Conservation (phyloP, 2,329 filamentous ascomycete genomes). For the Arachnomyces sp. region DNA sequence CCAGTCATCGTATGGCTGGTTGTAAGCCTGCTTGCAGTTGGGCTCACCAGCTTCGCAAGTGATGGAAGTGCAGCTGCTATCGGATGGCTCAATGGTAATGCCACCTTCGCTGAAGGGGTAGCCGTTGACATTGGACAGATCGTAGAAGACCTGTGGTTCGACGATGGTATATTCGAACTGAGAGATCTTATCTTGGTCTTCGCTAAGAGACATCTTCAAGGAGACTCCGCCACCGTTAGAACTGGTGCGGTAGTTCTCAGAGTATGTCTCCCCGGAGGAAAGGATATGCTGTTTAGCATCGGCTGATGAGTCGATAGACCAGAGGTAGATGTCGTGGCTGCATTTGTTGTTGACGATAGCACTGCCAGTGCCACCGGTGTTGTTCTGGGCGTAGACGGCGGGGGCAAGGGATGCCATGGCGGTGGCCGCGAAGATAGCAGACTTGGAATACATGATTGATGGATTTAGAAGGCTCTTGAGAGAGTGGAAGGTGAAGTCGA, state of each 20-base stretch:
- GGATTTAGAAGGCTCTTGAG: conserved; percentile 3
- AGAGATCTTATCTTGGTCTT: conserved; percentile 28
- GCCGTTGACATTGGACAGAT: conserved; percentile 32
- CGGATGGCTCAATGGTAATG: conserved; percentile 26
- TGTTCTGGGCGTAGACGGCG: conserved; percentile 14
- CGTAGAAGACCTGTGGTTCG: conserved; percentile 29
- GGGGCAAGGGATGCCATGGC: conserved; percentile 26
- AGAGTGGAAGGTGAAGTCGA: conserved; percentile 1
- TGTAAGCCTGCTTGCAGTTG: conserved; percentile 32
- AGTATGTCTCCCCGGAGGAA: conserved; percentile 27
- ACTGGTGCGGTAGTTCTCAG: conserved; percentile 28
- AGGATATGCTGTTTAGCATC: conserved; percentile 28
- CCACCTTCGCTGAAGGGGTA: conserved; percentile 29
- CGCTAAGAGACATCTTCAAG: conserved; percentile 32
- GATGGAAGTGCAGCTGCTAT: conserved; percentile 25
- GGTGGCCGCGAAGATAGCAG: conserved; percentile 22
- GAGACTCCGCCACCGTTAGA: conserved; percentile 34
- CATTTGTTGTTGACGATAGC: conserved; percentile 35
- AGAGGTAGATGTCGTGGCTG: conserved; percentile 30
- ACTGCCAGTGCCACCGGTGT: conserved; percentile 15
- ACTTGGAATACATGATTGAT: conserved; percentile 33
- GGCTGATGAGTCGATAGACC: conserved; percentile 30
- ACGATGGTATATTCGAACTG: conserved; percentile 36
- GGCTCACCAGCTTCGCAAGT: conserved; percentile 29
- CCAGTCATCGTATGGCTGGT: conserved; percentile 32